Evolutionary conservation across 192 early-diverging fungal species (phyloP).

Genomic region (Physocladia obscura): DNA sequence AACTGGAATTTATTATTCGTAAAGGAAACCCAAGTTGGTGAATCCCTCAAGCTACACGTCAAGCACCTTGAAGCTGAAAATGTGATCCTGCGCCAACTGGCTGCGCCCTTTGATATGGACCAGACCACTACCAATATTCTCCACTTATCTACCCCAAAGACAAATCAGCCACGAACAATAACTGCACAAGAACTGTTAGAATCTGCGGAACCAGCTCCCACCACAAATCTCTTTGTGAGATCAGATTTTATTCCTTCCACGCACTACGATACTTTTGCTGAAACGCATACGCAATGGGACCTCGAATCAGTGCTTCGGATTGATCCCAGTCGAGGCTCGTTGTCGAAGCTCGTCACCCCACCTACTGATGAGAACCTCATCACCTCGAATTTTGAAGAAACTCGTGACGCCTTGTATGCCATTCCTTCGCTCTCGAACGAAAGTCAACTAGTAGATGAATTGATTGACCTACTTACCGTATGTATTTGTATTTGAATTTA

Average conservation of each 20-base stretch:
- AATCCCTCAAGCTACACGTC: neutral
- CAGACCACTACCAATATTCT: too few species aligned
- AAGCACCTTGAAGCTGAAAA: neutral
- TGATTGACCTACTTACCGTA: neutral
- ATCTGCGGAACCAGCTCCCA: neutral
- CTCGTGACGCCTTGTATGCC: neutral
- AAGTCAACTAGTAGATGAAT: neutral
- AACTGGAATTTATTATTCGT: too few species aligned
- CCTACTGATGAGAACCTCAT: neutral
- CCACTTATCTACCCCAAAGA: too few species aligned
- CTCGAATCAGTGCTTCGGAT: neutral
- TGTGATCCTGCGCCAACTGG: neutral
- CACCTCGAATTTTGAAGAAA: neutral
- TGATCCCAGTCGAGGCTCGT: neutral
- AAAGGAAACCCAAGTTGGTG: neutral
- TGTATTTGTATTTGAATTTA: neutral
- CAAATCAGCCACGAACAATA: neutral
- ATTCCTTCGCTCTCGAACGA: neutral
- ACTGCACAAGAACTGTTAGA: neutral
- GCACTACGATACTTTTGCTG: neutral
- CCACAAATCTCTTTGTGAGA: neutral
- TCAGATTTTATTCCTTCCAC: neutral
- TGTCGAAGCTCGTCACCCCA: neutral
- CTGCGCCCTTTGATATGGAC: neutral
- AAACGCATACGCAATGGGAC: neutral